These are phyloP conservation scores for Heliamphora pulchella DNA, from an alignment of 179 eudicot species.

Conservation along the genomic window DNA sequence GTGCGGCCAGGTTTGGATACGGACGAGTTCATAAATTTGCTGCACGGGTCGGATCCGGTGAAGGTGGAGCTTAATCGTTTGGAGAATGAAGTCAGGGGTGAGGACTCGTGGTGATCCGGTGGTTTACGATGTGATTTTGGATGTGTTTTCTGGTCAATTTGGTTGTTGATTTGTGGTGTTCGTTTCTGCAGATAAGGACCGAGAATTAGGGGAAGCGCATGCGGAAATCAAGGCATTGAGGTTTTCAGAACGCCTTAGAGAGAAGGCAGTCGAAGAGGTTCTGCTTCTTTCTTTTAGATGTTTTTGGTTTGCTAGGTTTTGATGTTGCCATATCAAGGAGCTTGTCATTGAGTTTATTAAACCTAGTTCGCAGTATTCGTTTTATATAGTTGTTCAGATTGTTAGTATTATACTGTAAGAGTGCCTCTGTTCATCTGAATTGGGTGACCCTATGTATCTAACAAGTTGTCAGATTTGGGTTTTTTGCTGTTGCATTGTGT, in stretches of 20 bases:
- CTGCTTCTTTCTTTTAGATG: too few relatives aligned
- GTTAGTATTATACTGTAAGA: background rate
- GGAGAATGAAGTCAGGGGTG: slow-evolving; percentile 87
- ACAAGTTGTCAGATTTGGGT: background rate
- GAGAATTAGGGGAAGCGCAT: too few relatives aligned
- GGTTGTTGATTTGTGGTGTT: background rate
- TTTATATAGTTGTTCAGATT: background rate
- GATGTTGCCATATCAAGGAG: background rate
- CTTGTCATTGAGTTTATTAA: background rate
- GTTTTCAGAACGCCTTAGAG: too few relatives aligned
- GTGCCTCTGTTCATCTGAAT: background rate
- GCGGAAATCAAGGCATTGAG: too few relatives aligned
- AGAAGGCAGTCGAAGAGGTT: too few relatives aligned
- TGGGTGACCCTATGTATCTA: background rate
- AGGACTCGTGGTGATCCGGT: slow-evolving; percentile 29
- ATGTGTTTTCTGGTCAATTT: background rate
- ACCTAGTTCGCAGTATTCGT: background rate
- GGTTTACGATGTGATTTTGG: slow-evolving; percentile 2
- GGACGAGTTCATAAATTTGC: slow-evolving; percentile 68
- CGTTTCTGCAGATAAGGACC: background rate
- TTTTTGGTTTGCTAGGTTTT: too few relatives aligned
- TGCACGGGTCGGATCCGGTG: slow-evolving; percentile 98
- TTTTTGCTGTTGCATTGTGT: background rate
- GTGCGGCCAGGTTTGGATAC: slow-evolving; percentile 71
- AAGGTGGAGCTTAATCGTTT: slow-evolving; percentile 82